Base-by-base conservation (phyloP, 2,329 filamentous ascomycete genomes). In the Pseudogymnoascus sp. region DNA sequence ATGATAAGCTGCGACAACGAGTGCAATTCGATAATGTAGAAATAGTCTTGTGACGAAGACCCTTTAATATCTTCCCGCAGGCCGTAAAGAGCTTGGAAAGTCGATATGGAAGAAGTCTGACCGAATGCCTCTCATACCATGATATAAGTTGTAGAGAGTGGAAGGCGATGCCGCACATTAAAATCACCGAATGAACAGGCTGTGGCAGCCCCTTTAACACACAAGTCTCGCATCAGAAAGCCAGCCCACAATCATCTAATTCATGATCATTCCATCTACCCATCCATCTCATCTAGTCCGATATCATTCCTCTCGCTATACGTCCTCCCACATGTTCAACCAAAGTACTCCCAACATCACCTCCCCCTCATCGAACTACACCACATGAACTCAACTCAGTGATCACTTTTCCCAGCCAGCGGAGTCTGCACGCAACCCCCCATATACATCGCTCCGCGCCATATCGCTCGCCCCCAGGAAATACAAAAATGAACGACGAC, bases 401-500 rank as follows among this genome's bases (percentile, higher is more conserved):
- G 45, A 52, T 52, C 26, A 52, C 45, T 52, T 52, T 52, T 52
- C 45, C 45, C 45, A 52, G 5, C 45, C 26, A 52, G 45, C 45
- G 45, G 45, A 52, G 26, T 30, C 45, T 26, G 45, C 45, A 30
- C 45, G 26, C n/a, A 52, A n/a, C 26, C 2, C 5, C 45, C 45
- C 26, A 30, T 52, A 52, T 52, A 52, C 45, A 52, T 52, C 45
- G 45, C 45, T 52, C 45, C 45, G n/a, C 45, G 45, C 45, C 26
- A 52, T 52, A 30, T 52, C 45, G 45, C 45, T 52, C 45, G 15
- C 5, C 23, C 23, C 9, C 41, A 18, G 4, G 26, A 30, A 52
- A 9, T 52, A 30, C 26, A 18, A 30, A 15, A 52, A 28, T 28
- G 30, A 30, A 15, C 4, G 6, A 28, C 13, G 5, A 30, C 45